Conservation (phyloP, 2,329 filamentous ascomycete species). For the Talaromyces islandicus region DNA sequence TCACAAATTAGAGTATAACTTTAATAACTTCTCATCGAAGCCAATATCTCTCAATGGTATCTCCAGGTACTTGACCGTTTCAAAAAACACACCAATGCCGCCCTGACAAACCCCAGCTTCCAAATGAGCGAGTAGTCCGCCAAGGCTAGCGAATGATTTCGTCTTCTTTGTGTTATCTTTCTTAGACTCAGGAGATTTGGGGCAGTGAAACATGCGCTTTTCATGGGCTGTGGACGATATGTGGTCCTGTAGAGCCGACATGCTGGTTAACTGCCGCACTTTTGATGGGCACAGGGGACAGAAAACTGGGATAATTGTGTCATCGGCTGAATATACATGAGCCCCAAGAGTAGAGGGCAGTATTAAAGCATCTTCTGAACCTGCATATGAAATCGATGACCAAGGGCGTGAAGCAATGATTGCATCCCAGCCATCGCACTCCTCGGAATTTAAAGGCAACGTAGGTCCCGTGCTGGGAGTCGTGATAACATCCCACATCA, state of each 20-base stretch:
- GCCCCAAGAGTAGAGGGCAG: neutral
- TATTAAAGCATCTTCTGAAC: neutral
- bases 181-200: neutral
- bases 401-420: neutral
- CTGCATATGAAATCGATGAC: neutral
- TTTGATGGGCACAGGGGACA: neutral
- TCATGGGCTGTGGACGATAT: neutral
- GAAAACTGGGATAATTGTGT: neutral
- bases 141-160: neutral
- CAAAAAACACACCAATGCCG: neutral
- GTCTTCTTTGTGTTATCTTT: neutral
- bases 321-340: neutral
- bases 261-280: neutral
- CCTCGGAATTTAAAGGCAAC: neutral
- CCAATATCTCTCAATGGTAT: neutral
- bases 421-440: neutral
- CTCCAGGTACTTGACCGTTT: neutral
- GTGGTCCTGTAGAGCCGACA: neutral
- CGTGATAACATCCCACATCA: neutral
- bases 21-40: neutral
- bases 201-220: neutral
- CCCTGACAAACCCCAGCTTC: neutral
- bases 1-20: neutral
- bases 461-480: neutral
- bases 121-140: neutral